A percentile compares a stretch with the other conserved stretches of the same genome.
These are phyloP conservation scores for Echria macrotheca DNA, from an alignment of 495 filamentous ascomycete genomes.

Conservation along the genomic window DNA sequence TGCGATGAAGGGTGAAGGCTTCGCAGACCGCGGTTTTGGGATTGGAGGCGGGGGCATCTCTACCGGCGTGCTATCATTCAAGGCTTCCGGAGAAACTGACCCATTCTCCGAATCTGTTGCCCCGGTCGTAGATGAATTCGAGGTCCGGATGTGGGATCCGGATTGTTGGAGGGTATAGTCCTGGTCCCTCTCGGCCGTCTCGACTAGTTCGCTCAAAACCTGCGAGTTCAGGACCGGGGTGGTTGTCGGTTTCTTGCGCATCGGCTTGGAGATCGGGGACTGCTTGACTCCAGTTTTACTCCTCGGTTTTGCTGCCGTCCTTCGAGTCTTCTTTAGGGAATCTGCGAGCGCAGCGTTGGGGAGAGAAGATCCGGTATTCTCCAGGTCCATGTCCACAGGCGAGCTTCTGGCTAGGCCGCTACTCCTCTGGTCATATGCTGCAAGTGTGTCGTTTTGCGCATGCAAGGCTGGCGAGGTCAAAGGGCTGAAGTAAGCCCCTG, in stretches of 20 bases:
- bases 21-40: constrained; percentile 42
- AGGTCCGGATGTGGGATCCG: constrained; percentile 23
- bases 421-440: constrained; percentile 37
- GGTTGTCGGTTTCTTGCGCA: constrained; percentile 56
- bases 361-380: constrained; percentile 22
- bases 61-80: constrained; percentile 28
- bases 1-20: constrained; percentile 45
- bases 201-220: constrained; percentile 47
- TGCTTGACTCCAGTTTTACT: constrained; percentile 56
- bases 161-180: constrained; percentile 14
- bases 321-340: constrained; percentile 44
- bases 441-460: constrained; percentile 59
- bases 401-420: constrained; percentile 36
- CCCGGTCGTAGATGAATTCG: constrained; percentile 31
- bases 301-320: constrained; percentile 42
- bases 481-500: constrained; percentile 89
- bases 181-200: constrained; percentile 24
- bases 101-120: constrained; percentile 44
- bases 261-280: constrained; percentile 80
- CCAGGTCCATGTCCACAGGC: constrained; percentile 42
- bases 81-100: constrained; percentile 50
- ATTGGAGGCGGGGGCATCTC: constrained; percentile 57
- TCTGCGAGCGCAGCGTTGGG: constrained; percentile 32
- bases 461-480: constrained; percentile 87
- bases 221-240: constrained; percentile 53